Evolutionary conservation across 441 rosid species (phyloP).

Genomic region (Gossypium gossypioides): DNA sequence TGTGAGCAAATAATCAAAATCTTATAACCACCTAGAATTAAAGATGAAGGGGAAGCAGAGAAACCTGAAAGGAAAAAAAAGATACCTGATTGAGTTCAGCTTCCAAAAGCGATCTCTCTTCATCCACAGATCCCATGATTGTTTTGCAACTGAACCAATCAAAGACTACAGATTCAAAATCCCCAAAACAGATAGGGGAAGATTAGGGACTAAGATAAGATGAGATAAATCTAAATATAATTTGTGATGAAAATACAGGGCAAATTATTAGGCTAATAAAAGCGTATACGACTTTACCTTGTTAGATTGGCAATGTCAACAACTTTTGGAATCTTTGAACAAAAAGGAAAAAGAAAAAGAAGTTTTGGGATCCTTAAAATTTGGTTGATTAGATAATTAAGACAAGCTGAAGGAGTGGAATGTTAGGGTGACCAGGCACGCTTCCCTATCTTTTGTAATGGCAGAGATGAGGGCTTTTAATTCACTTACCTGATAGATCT

Average conservation of each 20-base stretch:
- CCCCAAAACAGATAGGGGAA: neutral
- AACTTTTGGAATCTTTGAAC: neutral
- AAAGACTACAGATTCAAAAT: neutral
- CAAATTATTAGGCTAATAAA: neutral
- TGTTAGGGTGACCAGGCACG: too few species aligned
- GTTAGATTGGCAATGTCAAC: neutral
- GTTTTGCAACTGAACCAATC: neutral
- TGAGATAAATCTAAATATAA: neutral
- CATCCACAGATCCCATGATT: constrained; percentile 27
- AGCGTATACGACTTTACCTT: neutral
- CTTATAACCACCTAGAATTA: neutral
- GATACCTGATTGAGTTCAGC: constrained; percentile 20
- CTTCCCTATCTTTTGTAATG: too few species aligned
- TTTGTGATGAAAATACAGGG: neutral
- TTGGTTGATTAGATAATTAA: too few species aligned
- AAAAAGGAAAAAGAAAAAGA: too few species aligned
- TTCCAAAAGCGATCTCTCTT: constrained; percentile 26
- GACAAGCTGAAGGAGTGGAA: too few species aligned
- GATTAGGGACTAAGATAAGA: too few species aligned
- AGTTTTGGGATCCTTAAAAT: too few species aligned
- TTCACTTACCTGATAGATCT: too few species aligned
- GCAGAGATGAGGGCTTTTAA: too few species aligned
- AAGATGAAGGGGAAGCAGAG: neutral
- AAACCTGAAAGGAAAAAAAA: neutral
- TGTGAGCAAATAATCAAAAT: neutral